These are phyloP conservation scores for Lentinula edodes DNA, from an alignment of 768 basidiomycete species.

Conservation along the genomic window DNA sequence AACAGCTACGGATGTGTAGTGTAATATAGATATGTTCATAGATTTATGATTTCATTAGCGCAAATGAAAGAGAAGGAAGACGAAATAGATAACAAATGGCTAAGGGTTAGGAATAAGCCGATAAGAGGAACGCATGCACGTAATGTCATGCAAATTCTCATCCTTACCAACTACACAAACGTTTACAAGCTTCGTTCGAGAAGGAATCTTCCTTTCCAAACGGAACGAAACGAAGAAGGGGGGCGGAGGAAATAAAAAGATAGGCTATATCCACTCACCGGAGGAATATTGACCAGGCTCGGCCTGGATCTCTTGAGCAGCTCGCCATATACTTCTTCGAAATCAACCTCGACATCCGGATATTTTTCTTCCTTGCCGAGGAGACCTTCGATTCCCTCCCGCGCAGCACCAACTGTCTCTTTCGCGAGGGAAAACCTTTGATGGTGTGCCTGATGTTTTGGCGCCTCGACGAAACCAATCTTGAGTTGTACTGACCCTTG, in stretches of 20 bases:
- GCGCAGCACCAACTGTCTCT: constrained; percentile 40
- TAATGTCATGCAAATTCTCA: neutral
- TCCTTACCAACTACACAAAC: neutral
- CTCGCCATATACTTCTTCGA: constrained; percentile 57
- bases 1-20: neutral
- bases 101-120: neutral
- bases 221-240: neutral
- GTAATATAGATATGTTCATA: neutral
- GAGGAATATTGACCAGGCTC: constrained; percentile 70
- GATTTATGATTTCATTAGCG: neutral
- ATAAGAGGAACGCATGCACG: neutral
- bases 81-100: neutral
- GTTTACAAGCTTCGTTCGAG: neutral
- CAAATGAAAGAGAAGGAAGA: neutral
- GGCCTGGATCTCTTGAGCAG: constrained; percentile 59
- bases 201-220: neutral
- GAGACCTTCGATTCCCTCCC: constrained; percentile 57
- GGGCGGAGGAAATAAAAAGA: neutral
- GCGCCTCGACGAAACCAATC: constrained; percentile 43
- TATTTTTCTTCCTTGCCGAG: constrained; percentile 30
- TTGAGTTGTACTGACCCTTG: constrained; percentile 38
- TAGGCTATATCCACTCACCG: constrained; percentile 41
- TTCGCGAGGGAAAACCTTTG: constrained; percentile 43
- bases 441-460: neutral
- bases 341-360: constrained; percentile 50